Evolutionary conservation across 2,329 filamentous ascomycete genomes (phyloP).

Genomic region (Macroventuria anomochaeta): DNA sequence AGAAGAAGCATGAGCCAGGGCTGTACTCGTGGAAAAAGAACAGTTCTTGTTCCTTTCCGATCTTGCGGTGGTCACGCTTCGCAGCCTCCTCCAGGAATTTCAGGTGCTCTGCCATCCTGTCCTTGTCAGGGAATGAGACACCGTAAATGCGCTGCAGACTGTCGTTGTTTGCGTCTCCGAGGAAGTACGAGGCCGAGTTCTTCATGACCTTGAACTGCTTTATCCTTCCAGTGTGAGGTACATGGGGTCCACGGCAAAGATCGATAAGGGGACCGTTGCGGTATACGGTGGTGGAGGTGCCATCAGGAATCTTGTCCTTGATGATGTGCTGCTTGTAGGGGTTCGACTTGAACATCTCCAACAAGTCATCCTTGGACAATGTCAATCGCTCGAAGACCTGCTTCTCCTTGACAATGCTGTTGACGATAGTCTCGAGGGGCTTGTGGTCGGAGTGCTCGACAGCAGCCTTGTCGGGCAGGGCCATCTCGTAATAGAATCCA

Average conservation of each 20-base stretch:
- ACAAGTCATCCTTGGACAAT: slow-evolving; percentile 86
- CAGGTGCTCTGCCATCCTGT: slow-evolving; percentile 89
- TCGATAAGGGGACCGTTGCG: slow-evolving; percentile 93
- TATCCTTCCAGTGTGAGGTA: slow-evolving; percentile 90
- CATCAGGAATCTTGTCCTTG: slow-evolving; percentile 86
- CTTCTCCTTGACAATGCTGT: slow-evolving; percentile 92
- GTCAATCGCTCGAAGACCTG: slow-evolving; percentile 91
- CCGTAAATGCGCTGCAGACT: slow-evolving; percentile 96
- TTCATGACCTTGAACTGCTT: slow-evolving; percentile 96
- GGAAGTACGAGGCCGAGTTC: slow-evolving; percentile 85
- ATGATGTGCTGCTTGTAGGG: slow-evolving; percentile 99
- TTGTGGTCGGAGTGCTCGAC: slow-evolving; percentile 83
- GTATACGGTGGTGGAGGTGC: slow-evolving; percentile 92
- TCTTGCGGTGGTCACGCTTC: slow-evolving; percentile 92
- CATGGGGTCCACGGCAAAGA: slow-evolving; percentile 92
- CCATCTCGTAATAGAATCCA: slow-evolving; percentile 99
- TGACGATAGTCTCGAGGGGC: slow-evolving; percentile 79
- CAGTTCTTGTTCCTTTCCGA: slow-evolving; percentile 93
- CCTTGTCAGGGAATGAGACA: slow-evolving; percentile 97
- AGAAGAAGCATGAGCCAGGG: slow-evolving; percentile 91
- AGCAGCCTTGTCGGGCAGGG: slow-evolving; percentile 71
- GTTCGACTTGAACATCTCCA: slow-evolving; percentile 97
- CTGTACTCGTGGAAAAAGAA: slow-evolving; percentile 96
- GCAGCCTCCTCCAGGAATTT: slow-evolving; percentile 97
- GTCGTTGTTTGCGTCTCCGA: slow-evolving; percentile 92